Base-by-base conservation (phyloP, 2,329 filamentous ascomycete species). In the Anisogramma anomala region DNA sequence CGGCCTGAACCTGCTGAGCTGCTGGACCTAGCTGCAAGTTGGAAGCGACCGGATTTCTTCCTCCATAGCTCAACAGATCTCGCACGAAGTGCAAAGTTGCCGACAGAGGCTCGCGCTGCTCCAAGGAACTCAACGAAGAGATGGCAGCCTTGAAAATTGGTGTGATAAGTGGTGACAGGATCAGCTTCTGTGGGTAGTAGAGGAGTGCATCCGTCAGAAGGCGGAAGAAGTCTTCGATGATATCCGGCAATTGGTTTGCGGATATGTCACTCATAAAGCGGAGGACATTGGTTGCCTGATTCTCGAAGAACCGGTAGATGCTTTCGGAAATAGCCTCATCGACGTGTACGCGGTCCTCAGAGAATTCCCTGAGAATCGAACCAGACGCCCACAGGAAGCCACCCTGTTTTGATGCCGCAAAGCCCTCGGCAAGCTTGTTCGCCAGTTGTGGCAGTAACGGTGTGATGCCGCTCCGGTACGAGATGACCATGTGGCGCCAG, bases 301-400 rank as follows among this genome's bases (percentile, higher is more conserved):
- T 82, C 60, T 95, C 87, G 57, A 94, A 95, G 65, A 98, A 98
- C 43, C 77, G 75, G 63, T 93, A 98, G 42, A 98, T 93, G 49
- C 83, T 83, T 41, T 86, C 79, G 13, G 84, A 84, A 5, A 86
- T 93, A n/a, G 74, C 68, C 37, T 80, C 72, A 41, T 89, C 82
- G 15, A 96, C 84, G 46, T 84, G 77, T 52, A 94, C 87, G 31
- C 84, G 77, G 31, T 89, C 87, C 52, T 94, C 85, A 0, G 86
- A 91, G 57, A 96, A 98, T 59, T 98, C 91, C 45, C 91, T 82
- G 22, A 98, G 74, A 48, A 98, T 93, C 7, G 89, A 86, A 49
- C 88, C 84, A 2, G 89, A 95, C 1, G 91, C 89, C 91, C 91
- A 98, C n/a, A 98, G 70, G 71, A 98, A 98, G 59, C 89, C 95